These are phyloP conservation scores for Venturia aucupariae DNA, from an alignment of 2,329 filamentous ascomycete species.

Conservation along the genomic window DNA sequence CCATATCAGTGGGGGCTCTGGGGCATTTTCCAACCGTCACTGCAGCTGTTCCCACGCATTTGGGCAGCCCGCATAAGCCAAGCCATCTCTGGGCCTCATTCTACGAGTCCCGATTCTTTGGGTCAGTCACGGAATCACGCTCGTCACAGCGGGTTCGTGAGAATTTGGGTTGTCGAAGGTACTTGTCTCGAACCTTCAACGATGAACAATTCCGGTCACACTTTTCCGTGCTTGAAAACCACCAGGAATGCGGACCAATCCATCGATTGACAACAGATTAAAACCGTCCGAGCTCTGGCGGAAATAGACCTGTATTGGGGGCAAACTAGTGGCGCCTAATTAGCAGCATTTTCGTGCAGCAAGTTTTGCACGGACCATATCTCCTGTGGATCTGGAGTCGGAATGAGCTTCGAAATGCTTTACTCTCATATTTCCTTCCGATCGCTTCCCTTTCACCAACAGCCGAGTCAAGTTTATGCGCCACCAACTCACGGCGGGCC, in stretches of 20 bases:
- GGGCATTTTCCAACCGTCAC: background rate
- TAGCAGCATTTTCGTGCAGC: background rate
- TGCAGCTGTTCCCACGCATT: too few relatives aligned
- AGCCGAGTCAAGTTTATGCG: background rate
- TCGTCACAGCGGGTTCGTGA: constrained; percentile 6
- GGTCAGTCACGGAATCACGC: too few relatives aligned
- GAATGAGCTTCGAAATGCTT: constrained; percentile 6
- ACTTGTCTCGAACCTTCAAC: background rate
- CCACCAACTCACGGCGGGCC: background rate
- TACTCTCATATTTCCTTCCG: background rate
- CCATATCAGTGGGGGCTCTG: background rate
- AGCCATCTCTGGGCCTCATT: background rate
- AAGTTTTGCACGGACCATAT: background rate
- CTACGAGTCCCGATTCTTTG: background rate
- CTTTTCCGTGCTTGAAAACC: too few relatives aligned
- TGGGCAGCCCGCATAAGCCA: too few relatives aligned
- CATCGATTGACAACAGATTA: too few relatives aligned
- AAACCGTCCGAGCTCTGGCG: background rate
- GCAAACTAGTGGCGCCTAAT: background rate
- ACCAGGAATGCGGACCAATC: background rate
- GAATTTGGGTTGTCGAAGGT: background rate
- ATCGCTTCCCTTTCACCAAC: background rate
- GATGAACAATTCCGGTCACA: too few relatives aligned
- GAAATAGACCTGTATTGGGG: background rate
- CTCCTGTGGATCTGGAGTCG: background rate